Conservation (phyloP, 768 basidiomycete genomes). For the Boletus barrowsii region DNA sequence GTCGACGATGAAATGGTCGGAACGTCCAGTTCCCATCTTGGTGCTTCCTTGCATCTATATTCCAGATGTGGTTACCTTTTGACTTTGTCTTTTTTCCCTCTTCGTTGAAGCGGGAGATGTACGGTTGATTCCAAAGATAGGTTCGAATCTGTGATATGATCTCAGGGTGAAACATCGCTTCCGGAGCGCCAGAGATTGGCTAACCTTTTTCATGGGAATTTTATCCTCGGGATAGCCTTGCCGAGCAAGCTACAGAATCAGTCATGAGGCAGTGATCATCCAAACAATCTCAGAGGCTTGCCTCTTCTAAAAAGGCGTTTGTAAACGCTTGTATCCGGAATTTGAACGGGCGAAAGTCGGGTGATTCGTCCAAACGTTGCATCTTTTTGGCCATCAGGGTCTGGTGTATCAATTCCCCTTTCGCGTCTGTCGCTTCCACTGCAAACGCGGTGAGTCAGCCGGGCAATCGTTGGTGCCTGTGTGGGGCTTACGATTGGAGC, state of each 20-base stretch:
- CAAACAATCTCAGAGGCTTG: slow-evolving; percentile 31
- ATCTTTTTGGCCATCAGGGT: slow-evolving; percentile 99
- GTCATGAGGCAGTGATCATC: slow-evolving; percentile 8
- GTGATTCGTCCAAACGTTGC: slow-evolving; percentile 93
- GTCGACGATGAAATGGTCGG: slow-evolving; percentile 81
- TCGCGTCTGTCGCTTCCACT: slow-evolving; percentile 93
- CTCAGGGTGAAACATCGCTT: slow-evolving; percentile 18
- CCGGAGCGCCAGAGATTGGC: slow-evolving; percentile 17
- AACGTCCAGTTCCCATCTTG: slow-evolving; percentile 80
- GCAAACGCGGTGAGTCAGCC: slow-evolving; percentile 19
- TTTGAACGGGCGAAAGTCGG: slow-evolving; percentile 97
- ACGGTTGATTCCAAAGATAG: slow-evolving; percentile 93
- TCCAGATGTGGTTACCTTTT: slow-evolving; percentile 99
- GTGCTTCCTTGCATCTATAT: slow-evolving; percentile 88
- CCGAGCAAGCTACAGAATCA: slow-evolving; percentile 57
- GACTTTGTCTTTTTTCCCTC: slow-evolving; percentile 99
- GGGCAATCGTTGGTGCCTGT: slow-evolving; percentile 5
- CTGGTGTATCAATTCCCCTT: slow-evolving; percentile 97
- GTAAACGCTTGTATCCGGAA: slow-evolving; percentile 99
- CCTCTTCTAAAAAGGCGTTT: slow-evolving; percentile 91
- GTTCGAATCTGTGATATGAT: slow-evolving; percentile 65
- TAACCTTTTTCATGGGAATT: slow-evolving; percentile 94
- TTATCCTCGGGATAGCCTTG: slow-evolving; percentile 92
- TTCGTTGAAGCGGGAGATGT: slow-evolving; percentile 96
- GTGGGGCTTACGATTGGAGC: slow-evolving; percentile 77